A percentile compares a stretch with the other conserved stretches of the same genome.
These are phyloP conservation scores for Russula abietina DNA, from an alignment of 768 basidiomycete species.

Conservation along the genomic window DNA sequence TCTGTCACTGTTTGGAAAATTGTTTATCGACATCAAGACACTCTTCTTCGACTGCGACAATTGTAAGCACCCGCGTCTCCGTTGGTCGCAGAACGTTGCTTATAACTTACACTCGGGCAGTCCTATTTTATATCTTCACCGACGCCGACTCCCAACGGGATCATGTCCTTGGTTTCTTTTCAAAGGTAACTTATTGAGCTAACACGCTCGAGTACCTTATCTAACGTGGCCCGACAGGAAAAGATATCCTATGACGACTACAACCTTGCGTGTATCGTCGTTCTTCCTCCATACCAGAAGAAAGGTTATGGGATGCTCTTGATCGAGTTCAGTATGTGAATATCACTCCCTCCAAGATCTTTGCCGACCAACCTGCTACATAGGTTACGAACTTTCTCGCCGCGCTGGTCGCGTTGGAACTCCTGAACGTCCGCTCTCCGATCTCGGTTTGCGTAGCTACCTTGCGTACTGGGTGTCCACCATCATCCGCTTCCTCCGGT, in stretches of 20 bases:
- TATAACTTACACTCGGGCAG: conserved; percentile 37
- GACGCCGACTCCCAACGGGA: conserved; percentile 75
- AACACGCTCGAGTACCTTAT: background rate
- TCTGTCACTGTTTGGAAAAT: conserved; percentile 89
- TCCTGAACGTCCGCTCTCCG: conserved; percentile 92
- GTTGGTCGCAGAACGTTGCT: background rate
- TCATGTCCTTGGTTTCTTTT: conserved; percentile 74
- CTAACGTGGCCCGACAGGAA: conserved; percentile 47
- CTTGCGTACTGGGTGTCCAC: conserved; percentile 82
- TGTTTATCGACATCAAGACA: conserved; percentile 99
- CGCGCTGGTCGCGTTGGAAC: conserved; percentile 76
- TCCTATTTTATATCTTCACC: conserved; percentile 89
- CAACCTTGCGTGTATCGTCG: conserved; percentile 95
- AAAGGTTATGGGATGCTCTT: conserved; percentile 90
- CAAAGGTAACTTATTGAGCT: conserved; percentile 41
- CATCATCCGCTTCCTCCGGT: conserved; percentile 81
- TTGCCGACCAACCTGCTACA: background rate
- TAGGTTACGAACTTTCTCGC: conserved; percentile 91
- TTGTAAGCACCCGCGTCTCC: conserved; percentile 43
- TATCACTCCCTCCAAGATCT: background rate
- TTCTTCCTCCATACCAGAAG: conserved; percentile 87
- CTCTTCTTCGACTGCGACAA: conserved; percentile 87
- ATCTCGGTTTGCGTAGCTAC: conserved; percentile 87
- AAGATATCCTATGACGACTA: conserved; percentile 95
- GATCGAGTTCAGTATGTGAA: conserved; percentile 89